Evolutionary conservation across 768 basidiomycete species (phyloP), one percentile per base, ranked within the genome.

Genomic region (Dentipellis fragilis): DNA sequence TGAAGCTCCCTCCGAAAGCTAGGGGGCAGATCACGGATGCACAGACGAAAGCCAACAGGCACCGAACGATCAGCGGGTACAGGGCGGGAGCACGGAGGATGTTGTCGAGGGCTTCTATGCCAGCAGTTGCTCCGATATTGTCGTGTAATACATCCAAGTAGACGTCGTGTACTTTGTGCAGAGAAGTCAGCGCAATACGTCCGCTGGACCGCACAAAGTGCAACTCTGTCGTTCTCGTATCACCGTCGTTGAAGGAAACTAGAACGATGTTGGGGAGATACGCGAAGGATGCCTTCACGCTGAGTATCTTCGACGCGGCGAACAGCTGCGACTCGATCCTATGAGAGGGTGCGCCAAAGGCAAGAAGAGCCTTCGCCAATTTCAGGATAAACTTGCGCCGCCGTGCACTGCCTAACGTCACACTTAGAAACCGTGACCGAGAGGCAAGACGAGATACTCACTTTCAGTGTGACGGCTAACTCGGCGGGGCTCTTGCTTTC

Each of bases 331-430:
- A 84, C 71, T 95, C 92, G 59, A 94, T 86, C 17, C 94, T 80
- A 68, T 96, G 94, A 19, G 91, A 92, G 1, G 93, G 93, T n/a
- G 93, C 89, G 17, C 93, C 93, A 67, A 89, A 94, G n/a, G 84
- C 78, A 66, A 97, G 80, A 56, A 97, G 77, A 10, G 89, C 89
- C 66, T 90, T 87, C 2, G 91, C 89, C 22, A 96, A 79, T 65
- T 85, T 85, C 62, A 94, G 73, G 51, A 96, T 76, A 72, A 96
- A 96, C 54, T 85, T 82, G 58, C 76, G 76, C 29, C 76, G 67
- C 6, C 49, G 39, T 37, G 39, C 51, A 36, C 48, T 34, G 34
- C 50, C 60, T 61, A n/a, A 7, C 9, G n/a, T 45, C n/a, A 9
- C 16, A 7, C n/a, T 1, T 5, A 45, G 10, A 6, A 45, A 9